Evolutionary conservation across 2,329 filamentous ascomycete species (phyloP).

Genomic region (Colletotrichum sp.): DNA sequence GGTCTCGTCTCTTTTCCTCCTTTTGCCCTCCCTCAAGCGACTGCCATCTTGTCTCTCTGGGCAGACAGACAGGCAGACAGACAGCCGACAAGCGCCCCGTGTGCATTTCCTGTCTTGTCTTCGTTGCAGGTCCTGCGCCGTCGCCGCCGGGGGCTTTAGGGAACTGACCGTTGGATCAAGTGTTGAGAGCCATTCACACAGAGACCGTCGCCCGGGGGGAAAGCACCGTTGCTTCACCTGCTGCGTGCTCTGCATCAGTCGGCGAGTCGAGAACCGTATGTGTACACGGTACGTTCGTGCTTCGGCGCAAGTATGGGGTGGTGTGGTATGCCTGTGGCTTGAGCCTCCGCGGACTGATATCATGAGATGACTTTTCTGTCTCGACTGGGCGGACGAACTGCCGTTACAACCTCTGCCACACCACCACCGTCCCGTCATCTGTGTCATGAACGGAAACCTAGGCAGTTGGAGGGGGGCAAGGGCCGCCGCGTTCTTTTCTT

Average conservation of each 20-base stretch:
- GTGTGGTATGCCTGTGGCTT: not conserved
- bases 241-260: not conserved
- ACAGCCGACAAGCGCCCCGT: not conserved
- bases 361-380: conserved; percentile 4
- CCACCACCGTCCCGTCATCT: not conserved
- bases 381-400: not conserved
- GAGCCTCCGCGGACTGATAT: not conserved
- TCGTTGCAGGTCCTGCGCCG: not conserved
- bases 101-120: not conserved
- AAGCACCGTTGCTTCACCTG: not conserved
- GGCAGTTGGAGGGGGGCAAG: not conserved
- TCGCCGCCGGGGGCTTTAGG: not conserved
- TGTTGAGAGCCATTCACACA: not conserved
- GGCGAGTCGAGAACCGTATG: not conserved
- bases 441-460: not conserved
- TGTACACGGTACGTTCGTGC: not conserved
- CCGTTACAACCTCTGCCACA: not conserved
- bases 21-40: too few species aligned
- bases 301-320: not conserved
- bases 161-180: not conserved
- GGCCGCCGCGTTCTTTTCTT: not conserved
- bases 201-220: not conserved
- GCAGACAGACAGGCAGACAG: not conserved
- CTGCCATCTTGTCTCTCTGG: not conserved
- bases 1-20: not conserved